Base-by-base conservation (phyloP, 495 filamentous ascomycete genomes). In the Podospora didyma region DNA sequence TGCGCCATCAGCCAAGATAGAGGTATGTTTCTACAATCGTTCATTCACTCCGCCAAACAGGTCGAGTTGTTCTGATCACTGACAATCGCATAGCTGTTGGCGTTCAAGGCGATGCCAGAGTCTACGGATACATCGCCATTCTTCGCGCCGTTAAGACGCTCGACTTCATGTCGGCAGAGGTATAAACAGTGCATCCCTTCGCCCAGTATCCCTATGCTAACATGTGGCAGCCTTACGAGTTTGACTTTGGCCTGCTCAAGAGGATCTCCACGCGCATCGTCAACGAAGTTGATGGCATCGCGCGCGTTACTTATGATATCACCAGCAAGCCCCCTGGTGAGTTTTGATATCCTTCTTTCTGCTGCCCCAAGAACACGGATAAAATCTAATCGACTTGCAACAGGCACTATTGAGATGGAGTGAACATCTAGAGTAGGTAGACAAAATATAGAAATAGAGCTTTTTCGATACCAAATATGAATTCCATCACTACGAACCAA, bases 281-380 rank as follows among this genome's bases (percentile, higher is more conserved):
- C 42, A 96, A 96, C 69, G 89, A 96, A 72, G 89, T 96, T 4
- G 73, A 88, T 53, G 91, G 90, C 23, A 41, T 59, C 55, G 58
- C 49, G 50, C 63, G 76, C n/a, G 77, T 79, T 10, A 69, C 68
- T 1, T 79, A 79, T 53, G 82, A 85, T 57, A 76, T 84, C 48
- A 89, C 89, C 20, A 89, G 85, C 76, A 92, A 92, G 75, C 89
- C 89, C 39, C 89, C 89, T 37, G 89, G 85, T 55, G 7, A 47
- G 55, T 24, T n/a, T n/a, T n/a, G n/a, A n/a, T n/a, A n/a, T n/a
- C n/a, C n/a, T 26, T 19, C 41, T 34, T 56, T 28, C 1, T 19
- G 9, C 7, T 19, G 2, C 20, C 45, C 0, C 20, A 17, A 0
- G 3, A 16, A 2, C 12, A 14, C 17, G 17, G 17, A 34, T 23